phyloP scores from a whole-genome alignment of 768 basidiomycete species.

The Boletales sp. region DNA sequence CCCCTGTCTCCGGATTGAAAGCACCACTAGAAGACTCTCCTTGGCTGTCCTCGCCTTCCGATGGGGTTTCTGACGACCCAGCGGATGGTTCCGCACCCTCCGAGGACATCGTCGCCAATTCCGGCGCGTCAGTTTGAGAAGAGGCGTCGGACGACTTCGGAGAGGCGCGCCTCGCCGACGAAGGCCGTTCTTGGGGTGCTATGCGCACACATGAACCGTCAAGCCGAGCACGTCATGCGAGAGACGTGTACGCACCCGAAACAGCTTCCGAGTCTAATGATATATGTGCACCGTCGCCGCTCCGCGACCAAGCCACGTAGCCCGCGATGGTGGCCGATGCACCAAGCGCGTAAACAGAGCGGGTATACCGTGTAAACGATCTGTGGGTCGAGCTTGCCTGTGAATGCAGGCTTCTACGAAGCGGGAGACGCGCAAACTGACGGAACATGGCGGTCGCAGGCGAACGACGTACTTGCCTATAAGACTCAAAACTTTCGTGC shows the following conservation, averaged over 20 bases:
- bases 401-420: slow-evolving; percentile 54
- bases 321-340: slow-evolving; percentile 43
- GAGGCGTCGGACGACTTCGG: slow-evolving; percentile 18
- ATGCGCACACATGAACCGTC: neutral
- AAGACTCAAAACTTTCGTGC: slow-evolving; percentile 21
- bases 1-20: slow-evolving; percentile 94
- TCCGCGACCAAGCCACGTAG: slow-evolving; percentile 49
- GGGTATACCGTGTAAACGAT: slow-evolving; percentile 24
- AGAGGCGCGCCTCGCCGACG: slow-evolving; percentile 1
- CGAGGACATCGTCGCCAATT: neutral
- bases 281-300: slow-evolving; percentile 39
- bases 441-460: slow-evolving; percentile 45
- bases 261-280: slow-evolving; percentile 43
- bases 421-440: slow-evolving; percentile 48
- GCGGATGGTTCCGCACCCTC: slow-evolving; percentile 9
- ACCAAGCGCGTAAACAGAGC: slow-evolving; percentile 36
- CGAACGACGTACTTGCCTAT: neutral
- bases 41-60: slow-evolving; percentile 24
- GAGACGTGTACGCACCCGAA: slow-evolving; percentile 21
- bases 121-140: slow-evolving; percentile 17
- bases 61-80: slow-evolving; percentile 2
- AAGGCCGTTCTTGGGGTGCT: slow-evolving; percentile 19
- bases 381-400: slow-evolving; percentile 21
- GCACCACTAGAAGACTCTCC: slow-evolving; percentile 47
- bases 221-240: neutral